Conservation (phyloP, 371 early-diverging fungal species). For the Mucor sp. region DNA sequence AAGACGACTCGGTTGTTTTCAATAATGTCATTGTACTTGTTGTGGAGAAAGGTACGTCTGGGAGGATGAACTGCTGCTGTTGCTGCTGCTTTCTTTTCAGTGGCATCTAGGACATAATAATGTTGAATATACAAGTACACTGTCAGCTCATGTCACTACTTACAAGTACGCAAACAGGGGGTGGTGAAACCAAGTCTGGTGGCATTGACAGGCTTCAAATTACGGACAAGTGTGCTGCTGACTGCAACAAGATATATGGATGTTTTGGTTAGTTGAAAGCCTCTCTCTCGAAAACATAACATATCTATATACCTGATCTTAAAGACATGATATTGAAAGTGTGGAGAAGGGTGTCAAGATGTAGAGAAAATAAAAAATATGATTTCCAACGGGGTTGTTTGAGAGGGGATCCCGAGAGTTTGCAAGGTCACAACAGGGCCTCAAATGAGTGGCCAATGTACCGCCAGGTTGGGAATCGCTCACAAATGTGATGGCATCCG, state of each 20-base stretch:
- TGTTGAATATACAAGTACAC: background rate
- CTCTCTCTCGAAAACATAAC: too few species aligned
- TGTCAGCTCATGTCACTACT: background rate
- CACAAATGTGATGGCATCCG: background rate
- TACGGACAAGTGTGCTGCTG: slow-evolving; percentile 24
- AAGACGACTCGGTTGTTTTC: slow-evolving; percentile 59
- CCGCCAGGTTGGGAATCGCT: background rate
- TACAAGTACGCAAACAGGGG: slow-evolving; percentile 26
- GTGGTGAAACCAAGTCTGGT: slow-evolving; percentile 12
- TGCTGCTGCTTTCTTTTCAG: slow-evolving; percentile 22
- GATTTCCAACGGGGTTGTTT: background rate
- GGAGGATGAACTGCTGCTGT: slow-evolving; percentile 39
- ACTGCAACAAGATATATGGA: slow-evolving; percentile 11
- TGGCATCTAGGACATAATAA: slow-evolving; percentile 30
- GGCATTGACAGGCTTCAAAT: slow-evolving; percentile 26
- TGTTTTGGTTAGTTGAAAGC: too few species aligned
- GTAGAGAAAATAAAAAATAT: slow-evolving; percentile 3
- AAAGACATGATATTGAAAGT: slow-evolving; percentile 24
- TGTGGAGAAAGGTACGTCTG: slow-evolving; percentile 52
- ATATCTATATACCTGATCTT: slow-evolving; percentile 22
- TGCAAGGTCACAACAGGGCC: slow-evolving; percentile 3
- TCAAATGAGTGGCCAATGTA: background rate
- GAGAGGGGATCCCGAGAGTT: background rate
- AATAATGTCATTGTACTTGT: slow-evolving; percentile 53
- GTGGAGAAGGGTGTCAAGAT: background rate